Evolutionary conservation across 345 rosid species (phyloP), one percentile per base, ranked within the genome.

Genomic region (Clarkia xantiana): DNA sequence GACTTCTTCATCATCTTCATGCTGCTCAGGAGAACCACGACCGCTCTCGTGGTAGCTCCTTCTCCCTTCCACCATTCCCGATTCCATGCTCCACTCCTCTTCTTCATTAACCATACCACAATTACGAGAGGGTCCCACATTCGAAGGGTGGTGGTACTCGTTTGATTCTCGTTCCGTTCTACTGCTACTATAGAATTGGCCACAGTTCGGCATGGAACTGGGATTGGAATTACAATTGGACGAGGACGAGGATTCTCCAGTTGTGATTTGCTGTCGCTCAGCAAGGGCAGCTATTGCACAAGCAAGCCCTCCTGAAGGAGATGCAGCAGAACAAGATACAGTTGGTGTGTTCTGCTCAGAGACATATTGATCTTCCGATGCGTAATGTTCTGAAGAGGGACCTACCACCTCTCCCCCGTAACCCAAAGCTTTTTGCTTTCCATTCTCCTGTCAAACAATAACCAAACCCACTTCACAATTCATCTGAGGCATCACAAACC

Each of bases 281-380:
- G 94, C 86, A 19, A 85, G 86, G 52, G 88, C 91, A 51, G 91
- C 86, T 57, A 86, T 67, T 46, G 94, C 91, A 63, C 91, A 83
- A 47, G 86, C 82, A 65, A 76, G 82, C 36, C 95, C 86, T 17
- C 80, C 82, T 58, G 95, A 78, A 54, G 97, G 80, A 45, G 94
- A 81, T 45, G 88, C 74, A 14, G 86, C 59, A 49, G 91, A 74
- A 44, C 79, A 76, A 59, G 71, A 67, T 67, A 62, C 43, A 16
- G 62, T 44, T 45, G 71, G 69, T 16, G 36, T 29, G 36, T 29
- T 29, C 36, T 29, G 36, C 4, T 29, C 36, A 1, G 76, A 62
- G 29, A 67, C 66, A 62, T 70, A 70, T 36, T 60, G 57, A 53
- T 60, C 79, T 52, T 60, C 78, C 10, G 71, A 15, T 43, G 58